Evolutionary conservation across 2,329 filamentous ascomycete species (phyloP), one percentile per base, ranked within the genome.

Genomic region (Beauveria brongniartii): DNA sequence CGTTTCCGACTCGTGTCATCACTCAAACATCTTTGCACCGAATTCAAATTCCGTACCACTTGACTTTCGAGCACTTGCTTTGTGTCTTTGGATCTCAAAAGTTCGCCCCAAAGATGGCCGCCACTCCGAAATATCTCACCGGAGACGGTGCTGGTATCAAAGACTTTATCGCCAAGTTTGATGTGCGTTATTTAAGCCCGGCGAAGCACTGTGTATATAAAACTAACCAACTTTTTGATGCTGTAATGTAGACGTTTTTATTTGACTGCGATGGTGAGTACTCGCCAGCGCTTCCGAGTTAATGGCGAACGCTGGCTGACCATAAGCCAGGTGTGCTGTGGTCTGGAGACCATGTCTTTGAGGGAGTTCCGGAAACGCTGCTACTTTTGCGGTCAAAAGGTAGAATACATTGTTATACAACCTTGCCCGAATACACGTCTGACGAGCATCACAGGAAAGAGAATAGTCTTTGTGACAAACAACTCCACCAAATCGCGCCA

Each of bases 401-500:
- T 92, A 69, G 41, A 5, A 14, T 37, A 37, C 2, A 37, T 37
- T 37, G 30, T 14, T 14, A 30, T 37, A 7, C 3, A 10, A 1
- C 7, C 7, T 9, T 4, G 14, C 9, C 5, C 62, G 44, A 60
- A 34, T 4, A 10, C 10, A 10, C 16, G 10, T 18, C 46, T 57
- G 12, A 61, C 46, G 43, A 34, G 1, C 3, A n/a, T 12, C 3
- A 1, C 58, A 94, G 92, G 91, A 71, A 99, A 99, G 75, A 88
- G 88, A 72, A 83, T 94, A 40, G 87, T 99, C 59, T 99, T 99
- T 71, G 94, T 99, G 57, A 99, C 94, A 46, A 99, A 99, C 78
- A 99, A 99, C 79, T 97, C 92, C 70, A 97, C 94, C 61, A 99
- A 99, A 74, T 96, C 93, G 12, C 89, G 94, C 61, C 80, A 83